Base-by-base conservation (phyloP, 176 grass and related monocot species). In the Alopecurus myosuroides region DNA sequence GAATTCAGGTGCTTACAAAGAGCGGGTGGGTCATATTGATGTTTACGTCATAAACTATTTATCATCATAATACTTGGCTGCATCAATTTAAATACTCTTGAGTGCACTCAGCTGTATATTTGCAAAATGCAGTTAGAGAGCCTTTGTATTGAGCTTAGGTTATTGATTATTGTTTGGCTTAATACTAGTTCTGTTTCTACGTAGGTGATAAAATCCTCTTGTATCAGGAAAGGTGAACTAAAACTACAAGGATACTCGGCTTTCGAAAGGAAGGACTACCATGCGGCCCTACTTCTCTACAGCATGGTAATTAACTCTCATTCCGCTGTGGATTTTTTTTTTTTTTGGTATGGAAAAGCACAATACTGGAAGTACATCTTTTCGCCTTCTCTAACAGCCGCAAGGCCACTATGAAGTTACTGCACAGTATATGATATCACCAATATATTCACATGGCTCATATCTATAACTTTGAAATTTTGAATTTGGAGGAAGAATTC, bases 1-100 rank as follows among this genome's bases (percentile, higher is more conserved):
- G 11, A 82, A 71, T 41, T 71, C 65, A 56, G 49, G 65, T 41
- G 66, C 49, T 42, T 82, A 82, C 48, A 53, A 53, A n/a, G 79
- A 82, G 15, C 5, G 79, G 79, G 79, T 82, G 39, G 28, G 64
- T 19, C 28, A 36, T 17, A 50, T 67, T 36, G 0, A 1, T 70
- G 20, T 70, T 22, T 0, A 36, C 20, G 17, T 1, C 5, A 63
- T 63, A 31, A 12, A 64, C 6, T 34, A 17, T 15, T 77, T 40
- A 45, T 28, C 12, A 25, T 77, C 10, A 55, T n/a, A n/a, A n/a
- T n/a, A n/a, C n/a, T n/a, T n/a, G 23, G 8, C 33, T 80, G 7
- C 19, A 22, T 31, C 11, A 31, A 15, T 52, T 25, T 52, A 1
- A 18, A 69, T 18, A 8, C 19, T 37, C 79, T 12, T 52, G 79